Evolutionary conservation across 2,329 filamentous ascomycete genomes (phyloP).

Genomic region (Ophiostoma sp.): DNA sequence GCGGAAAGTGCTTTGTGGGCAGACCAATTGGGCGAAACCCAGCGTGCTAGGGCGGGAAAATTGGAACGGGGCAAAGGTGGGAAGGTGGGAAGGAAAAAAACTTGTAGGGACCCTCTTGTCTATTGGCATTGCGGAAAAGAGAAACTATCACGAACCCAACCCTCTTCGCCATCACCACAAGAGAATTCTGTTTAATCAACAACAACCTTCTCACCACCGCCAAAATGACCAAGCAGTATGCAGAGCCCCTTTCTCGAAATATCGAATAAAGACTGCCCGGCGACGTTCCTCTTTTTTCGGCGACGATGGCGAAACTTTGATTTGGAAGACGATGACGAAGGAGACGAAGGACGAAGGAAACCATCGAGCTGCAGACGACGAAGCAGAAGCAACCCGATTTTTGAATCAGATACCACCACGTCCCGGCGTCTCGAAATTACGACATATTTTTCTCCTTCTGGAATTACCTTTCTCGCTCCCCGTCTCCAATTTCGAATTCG

Average conservation of each 20-base stretch:
- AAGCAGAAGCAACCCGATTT: not conserved
- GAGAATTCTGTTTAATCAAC: conserved; percentile 23
- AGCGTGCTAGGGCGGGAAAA: conserved; percentile 22
- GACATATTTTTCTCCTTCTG: not conserved
- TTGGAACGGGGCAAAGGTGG: conserved; percentile 14
- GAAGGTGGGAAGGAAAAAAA: conserved; percentile 13
- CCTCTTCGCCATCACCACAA: conserved; percentile 14
- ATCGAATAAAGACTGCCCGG: conserved; percentile 1
- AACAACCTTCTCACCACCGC: conserved; percentile 19
- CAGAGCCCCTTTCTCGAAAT: not conserved
- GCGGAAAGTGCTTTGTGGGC: conserved; percentile 17
- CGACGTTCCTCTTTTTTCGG: conserved; percentile 13
- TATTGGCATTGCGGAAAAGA: conserved; percentile 15
- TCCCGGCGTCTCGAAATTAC: not conserved
- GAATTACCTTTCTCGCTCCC: not conserved
- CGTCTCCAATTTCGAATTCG: not conserved
- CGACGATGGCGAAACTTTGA: conserved; percentile 3
- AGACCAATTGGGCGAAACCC: not conserved
- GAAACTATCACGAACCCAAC: conserved; percentile 23
- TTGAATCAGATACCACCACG: not conserved
- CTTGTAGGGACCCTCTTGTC: conserved; percentile 18
- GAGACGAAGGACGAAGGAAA: not conserved
- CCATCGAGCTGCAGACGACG: conserved; percentile 2
- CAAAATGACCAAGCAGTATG: conserved; percentile 75
- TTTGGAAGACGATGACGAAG: not conserved